Percentiles rank a stretch among this genome's conserved stretches.
Evolutionary conservation across 495 filamentous ascomycete species (phyloP).

Genomic region (Podospora pseudopauciseta): DNA sequence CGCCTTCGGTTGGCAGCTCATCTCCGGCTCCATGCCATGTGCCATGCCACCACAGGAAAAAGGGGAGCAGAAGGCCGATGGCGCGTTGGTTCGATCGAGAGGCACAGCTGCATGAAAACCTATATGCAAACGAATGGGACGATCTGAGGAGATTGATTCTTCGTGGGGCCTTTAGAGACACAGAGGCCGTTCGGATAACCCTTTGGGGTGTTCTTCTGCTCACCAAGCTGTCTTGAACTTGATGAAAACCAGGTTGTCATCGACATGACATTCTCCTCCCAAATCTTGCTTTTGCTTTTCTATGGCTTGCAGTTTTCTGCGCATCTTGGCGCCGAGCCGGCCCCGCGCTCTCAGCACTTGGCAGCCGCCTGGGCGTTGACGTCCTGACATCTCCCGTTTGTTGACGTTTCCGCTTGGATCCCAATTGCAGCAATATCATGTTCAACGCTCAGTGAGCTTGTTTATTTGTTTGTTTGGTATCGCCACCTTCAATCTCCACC

Average conservation of each 20-base stretch:
- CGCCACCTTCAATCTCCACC: no score
- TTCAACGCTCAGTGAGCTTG: no score
- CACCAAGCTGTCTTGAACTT: no score
- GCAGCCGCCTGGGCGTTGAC: neutral
- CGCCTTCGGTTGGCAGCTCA: slow-evolving; percentile 23
- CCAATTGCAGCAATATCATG: no score
- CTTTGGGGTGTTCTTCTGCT: no score
- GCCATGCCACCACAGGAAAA: neutral
- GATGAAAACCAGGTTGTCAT: no score
- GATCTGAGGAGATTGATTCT: neutral
- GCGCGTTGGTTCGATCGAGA: no score
- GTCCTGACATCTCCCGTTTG: neutral
- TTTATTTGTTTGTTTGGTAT: no score
- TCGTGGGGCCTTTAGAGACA: no score
- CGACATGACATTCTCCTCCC: no score
- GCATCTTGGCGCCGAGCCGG: neutral
- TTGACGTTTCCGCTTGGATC: neutral
- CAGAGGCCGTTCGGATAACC: no score
- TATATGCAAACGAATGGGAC: neutral
- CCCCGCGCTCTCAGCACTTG: neutral
- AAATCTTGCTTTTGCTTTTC: neutral
- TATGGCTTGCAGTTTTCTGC: neutral
- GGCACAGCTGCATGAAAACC: neutral
- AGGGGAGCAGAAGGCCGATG: no score
- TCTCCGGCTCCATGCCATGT: neutral